A percentile compares a stretch with the other conserved stretches of the same genome.
phyloP scores from a whole-genome alignment of 148 eudicot species.

The Rhododendron molle region DNA sequence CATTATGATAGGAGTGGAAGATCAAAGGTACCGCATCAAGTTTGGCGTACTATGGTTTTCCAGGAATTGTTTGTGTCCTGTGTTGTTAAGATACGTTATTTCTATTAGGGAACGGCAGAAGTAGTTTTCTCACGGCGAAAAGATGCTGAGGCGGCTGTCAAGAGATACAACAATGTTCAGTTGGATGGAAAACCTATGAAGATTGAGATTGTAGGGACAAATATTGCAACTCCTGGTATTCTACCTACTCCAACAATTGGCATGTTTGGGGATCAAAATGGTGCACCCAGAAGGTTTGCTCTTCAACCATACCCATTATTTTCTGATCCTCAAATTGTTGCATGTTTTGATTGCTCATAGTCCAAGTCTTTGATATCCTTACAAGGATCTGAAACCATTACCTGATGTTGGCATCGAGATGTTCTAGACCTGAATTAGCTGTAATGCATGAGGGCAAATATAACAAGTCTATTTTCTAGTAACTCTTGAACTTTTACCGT shows the following conservation, averaged over 20 bases:
- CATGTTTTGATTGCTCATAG: not conserved
- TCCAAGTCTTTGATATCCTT: not conserved
- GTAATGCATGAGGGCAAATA: not conserved
- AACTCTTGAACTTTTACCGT: not conserved
- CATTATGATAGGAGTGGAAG: slow-evolving; percentile 45
- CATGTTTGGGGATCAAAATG: slow-evolving; percentile 20
- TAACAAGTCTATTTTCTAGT: not conserved
- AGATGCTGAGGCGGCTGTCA: slow-evolving; percentile 43
- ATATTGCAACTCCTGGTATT: slow-evolving; percentile 14
- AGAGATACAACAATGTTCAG: slow-evolving; percentile 41
- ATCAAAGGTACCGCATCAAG: slow-evolving; percentile 32
- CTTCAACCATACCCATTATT: not conserved
- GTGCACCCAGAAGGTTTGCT: slow-evolving; percentile 31
- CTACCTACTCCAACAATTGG: slow-evolving; percentile 13
- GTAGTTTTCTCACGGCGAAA: slow-evolving; percentile 36
- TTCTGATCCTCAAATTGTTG: not conserved
- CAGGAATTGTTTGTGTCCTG: slow-evolving; percentile 12
- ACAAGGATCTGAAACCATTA: not conserved
- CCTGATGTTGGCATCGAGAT: not conserved
- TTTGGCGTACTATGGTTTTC: slow-evolving; percentile 15
- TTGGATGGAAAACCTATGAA: slow-evolving; percentile 55
- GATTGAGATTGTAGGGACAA: slow-evolving; percentile 39
- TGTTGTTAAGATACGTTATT: slow-evolving; percentile 15
- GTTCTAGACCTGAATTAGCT: not conserved
- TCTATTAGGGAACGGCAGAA: slow-evolving; percentile 45